Evolutionary conservation across 805 yeast species (phyloP).

Genomic region (Candida germanica): DNA sequence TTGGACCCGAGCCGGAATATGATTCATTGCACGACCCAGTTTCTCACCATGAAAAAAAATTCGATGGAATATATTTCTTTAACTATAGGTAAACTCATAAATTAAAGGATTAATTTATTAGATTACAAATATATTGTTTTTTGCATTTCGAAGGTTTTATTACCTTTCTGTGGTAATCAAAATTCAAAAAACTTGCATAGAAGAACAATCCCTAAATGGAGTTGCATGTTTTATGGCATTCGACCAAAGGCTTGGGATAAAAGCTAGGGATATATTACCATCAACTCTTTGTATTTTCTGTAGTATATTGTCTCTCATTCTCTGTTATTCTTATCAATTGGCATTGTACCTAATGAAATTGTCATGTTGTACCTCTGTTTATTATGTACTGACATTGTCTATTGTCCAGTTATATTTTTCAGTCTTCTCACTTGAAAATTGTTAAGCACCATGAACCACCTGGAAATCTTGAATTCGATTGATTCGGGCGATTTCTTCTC

Average conservation of each 20-base stretch:
- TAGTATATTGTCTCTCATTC: no score
- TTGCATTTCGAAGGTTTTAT: constrained; percentile 19
- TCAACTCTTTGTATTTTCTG: background rate
- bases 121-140: constrained; percentile 1
- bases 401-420: no score
- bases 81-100: no score
- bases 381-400: no score
- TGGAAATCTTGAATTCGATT: constrained; percentile 38
- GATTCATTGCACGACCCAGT: no score
- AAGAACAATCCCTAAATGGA: constrained; percentile 19
- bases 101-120: constrained; percentile 7
- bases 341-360: no score
- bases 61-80: no score
- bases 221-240: constrained; percentile 11
- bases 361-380: no score
- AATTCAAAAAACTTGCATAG: constrained; percentile 19
- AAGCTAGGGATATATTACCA: constrained; percentile 13
- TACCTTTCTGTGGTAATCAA: constrained; percentile 14
- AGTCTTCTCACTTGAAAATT: no score
- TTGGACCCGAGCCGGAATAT: no score
- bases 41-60: no score
- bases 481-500: constrained; percentile 50
- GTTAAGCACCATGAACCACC: constrained; percentile 13
- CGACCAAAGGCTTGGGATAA: constrained; percentile 27
- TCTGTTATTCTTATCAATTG: no score